A percentile compares a stretch with the other conserved stretches of the same genome.
phyloP scores from a whole-genome alignment of 352 stramenopile genomes.

The Phytophthora europaea region DNA sequence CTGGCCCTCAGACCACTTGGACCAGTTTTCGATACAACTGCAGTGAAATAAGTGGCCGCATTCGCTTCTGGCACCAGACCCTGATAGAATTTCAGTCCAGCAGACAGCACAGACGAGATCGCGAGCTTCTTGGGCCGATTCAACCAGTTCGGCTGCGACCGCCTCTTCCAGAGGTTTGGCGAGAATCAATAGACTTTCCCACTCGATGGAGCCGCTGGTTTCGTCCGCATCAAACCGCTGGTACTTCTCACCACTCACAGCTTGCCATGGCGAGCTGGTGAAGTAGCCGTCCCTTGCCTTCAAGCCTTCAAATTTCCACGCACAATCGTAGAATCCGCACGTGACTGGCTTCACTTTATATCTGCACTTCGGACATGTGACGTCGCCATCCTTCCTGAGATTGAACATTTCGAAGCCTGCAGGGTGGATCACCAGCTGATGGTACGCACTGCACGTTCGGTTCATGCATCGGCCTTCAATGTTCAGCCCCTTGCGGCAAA shows the following conservation, averaged over 20 bases:
- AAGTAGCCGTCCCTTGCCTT: conserved; percentile 1
- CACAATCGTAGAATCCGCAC: conserved; percentile 44
- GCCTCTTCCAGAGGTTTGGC: too few species aligned
- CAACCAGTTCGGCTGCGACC: too few species aligned
- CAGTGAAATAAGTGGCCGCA: too few species aligned
- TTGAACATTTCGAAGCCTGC: conserved; percentile 24
- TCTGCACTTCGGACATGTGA: conserved; percentile 29
- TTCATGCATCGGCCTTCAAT: conserved; percentile 37
- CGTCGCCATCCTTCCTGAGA: conserved; percentile 16
- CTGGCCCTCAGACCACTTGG: too few species aligned
- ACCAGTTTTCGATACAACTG: too few species aligned
- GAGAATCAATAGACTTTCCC: conserved; percentile 34
- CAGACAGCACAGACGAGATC: too few species aligned
- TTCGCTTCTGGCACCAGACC: too few species aligned
- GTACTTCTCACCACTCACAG: conserved; percentile 20
- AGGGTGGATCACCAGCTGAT: conserved; percentile 22
- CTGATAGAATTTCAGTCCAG: too few species aligned
- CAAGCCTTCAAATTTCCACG: conserved; percentile 48
- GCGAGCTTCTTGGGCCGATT: too few species aligned
- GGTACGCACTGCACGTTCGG: conserved; percentile 16
- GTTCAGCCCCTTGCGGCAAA: conserved; percentile 29
- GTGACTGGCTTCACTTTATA: conserved; percentile 12
- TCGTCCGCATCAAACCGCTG: conserved; percentile 36
- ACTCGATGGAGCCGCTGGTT: conserved; percentile 20
- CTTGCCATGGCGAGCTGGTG: conserved; percentile 36